These are phyloP conservation scores for Erodium chrysanthum DNA, from an alignment of 441 rosid species.

Conservation along the genomic window DNA sequence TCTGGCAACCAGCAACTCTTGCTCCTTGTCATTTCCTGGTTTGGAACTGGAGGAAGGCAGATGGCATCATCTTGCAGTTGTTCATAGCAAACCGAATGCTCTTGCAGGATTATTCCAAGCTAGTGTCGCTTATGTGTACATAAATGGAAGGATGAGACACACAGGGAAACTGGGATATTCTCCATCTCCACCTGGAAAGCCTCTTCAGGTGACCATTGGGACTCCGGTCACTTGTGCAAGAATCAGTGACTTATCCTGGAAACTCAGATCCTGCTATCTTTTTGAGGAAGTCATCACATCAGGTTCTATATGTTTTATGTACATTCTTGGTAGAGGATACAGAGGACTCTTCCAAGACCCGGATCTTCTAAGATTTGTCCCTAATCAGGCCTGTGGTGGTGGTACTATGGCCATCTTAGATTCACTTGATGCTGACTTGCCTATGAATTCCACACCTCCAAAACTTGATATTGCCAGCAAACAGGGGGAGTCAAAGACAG, in stretches of 20 bases:
- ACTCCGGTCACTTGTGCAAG: conserved; percentile 74
- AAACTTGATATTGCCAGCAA: conserved; percentile 60
- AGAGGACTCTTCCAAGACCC: conserved; percentile 97
- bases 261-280: conserved; percentile 92
- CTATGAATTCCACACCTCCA: conserved; percentile 51
- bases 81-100: conserved; percentile 99
- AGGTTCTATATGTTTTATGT: conserved; percentile 95
- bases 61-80: conserved; percentile 99
- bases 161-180: conserved; percentile 97
- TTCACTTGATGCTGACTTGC: conserved; percentile 71
- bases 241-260: conserved; percentile 84
- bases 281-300: conserved; percentile 98
- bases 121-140: conserved; percentile 92
- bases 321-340: conserved; percentile 97
- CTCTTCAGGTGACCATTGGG: conserved; percentile 92
- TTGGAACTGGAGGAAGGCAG: conserved; percentile 87
- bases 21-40: conserved; percentile 86
- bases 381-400: conserved; percentile 99
- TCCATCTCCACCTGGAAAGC: conserved; percentile 91
- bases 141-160: conserved; percentile 93
- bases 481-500: conserved; percentile 77
- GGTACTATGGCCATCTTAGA: conserved; percentile 99
- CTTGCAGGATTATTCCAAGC: conserved; percentile 99
- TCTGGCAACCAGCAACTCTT: conserved; percentile 94
- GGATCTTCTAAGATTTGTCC: conserved; percentile 89